Base-by-base conservation (phyloP, 768 basidiomycete genomes). In the Naematelia encephala region DNA sequence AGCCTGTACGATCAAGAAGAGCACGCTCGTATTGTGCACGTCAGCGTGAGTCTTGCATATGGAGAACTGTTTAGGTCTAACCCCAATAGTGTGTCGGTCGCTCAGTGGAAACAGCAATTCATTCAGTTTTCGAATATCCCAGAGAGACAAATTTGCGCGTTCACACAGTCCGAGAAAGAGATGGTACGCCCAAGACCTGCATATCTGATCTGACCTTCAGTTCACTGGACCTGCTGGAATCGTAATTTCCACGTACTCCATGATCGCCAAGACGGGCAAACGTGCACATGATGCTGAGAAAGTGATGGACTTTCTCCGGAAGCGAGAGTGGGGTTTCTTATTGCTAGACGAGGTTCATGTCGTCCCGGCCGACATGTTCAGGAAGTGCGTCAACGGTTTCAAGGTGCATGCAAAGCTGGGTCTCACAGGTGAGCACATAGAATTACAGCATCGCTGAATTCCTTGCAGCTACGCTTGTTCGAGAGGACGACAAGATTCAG, bases 41-140 rank as follows among this genome's bases (percentile, higher is more conserved):
- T 97, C 94, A 49, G 92, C 91, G 92, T 96, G 78, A 80, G 91
- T 82, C 22, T 30, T 34, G 51, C 27, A n/a, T n/a, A 29, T 16
- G n/a, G 4, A 30, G 4, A 29, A 5, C 10, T 16, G n/a, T 39
- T 8, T 16, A 39, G 14, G 25, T 39, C 42, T 51, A 28, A 51
- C n/a, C 10, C 1, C 47, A 25, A 5, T 42, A 77, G 78, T 2
- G 80, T 81, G 8, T 79, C 79, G 4, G 96, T 97, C 55, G 93
- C 96, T 86, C 96, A 99, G 81, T 99, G 96, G 96, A 90, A 88
- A 73, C 88, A 90, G 69, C 91, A 98, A 74, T 99, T 99, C 79
- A 86, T 97, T 82, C 89, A 89, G 68, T 99, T 96, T 91, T 96
- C 93, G 0, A 99, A 98, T 73, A 88, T 99, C 64, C 91, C 91